A percentile compares a stretch with the other conserved stretches of the same genome.
phyloP scores from a whole-genome alignment of 2,329 filamentous ascomycete species.

The Podosphaera xanthii region DNA sequence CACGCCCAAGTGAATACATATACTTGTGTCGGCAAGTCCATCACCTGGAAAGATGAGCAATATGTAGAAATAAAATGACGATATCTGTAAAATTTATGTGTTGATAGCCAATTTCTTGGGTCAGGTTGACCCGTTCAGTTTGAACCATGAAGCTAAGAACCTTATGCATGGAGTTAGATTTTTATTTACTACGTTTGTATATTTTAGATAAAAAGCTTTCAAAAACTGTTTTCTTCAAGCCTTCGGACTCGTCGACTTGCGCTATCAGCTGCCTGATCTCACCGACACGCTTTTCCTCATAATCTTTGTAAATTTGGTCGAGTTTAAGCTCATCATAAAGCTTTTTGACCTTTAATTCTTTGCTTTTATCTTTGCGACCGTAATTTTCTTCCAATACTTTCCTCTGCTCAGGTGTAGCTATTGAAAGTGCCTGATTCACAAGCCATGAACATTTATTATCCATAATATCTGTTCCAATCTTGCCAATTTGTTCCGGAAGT shows the following conservation, averaged over 20 bases:
- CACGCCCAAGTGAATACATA: too few species aligned
- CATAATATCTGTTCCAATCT: slow-evolving; percentile 96
- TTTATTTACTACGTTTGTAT: slow-evolving; percentile 88
- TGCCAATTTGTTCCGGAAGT: slow-evolving; percentile 77
- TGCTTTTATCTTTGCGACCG: slow-evolving; percentile 65
- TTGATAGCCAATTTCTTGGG: too few species aligned
- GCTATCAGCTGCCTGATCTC: slow-evolving; percentile 57
- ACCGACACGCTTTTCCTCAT: slow-evolving; percentile 69
- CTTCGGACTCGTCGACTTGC: slow-evolving; percentile 62
- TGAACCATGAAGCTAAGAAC: too few species aligned
- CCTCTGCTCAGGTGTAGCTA: slow-evolving; percentile 65
- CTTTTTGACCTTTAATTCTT: slow-evolving; percentile 71
- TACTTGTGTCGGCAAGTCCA: too few species aligned
- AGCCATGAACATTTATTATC: slow-evolving; percentile 99
- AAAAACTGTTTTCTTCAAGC: slow-evolving; percentile 77
- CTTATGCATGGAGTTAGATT: neutral
- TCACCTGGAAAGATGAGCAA: too few species aligned
- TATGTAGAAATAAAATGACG: too few species aligned
- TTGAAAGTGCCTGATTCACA: slow-evolving; percentile 75
- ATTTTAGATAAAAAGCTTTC: slow-evolving; percentile 86
- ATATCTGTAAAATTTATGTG: too few species aligned
- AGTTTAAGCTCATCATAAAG: slow-evolving; percentile 72
- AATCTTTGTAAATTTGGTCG: slow-evolving; percentile 62
- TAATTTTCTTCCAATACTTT: slow-evolving; percentile 80
- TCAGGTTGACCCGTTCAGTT: too few species aligned